Conservation (phyloP, 73 alveolate genomes). For the Symbiodinium pilosum region DNA sequence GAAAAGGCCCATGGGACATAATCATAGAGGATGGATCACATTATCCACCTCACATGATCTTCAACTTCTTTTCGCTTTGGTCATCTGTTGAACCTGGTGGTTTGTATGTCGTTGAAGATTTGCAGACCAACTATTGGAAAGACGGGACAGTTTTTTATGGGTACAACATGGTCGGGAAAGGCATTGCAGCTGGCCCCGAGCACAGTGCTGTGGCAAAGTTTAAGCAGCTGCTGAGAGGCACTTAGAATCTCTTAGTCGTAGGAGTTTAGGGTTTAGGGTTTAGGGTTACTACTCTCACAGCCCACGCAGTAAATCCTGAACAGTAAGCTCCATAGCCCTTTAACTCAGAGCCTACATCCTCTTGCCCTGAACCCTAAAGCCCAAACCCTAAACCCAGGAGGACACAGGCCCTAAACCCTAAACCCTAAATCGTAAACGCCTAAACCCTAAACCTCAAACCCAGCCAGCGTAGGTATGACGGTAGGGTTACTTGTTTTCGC, state of each 20-base stretch:
- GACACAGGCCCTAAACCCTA: no score
- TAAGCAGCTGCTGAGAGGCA: not conserved
- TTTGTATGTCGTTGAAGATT: not conserved
- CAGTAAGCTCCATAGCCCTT: no score
- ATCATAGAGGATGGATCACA: constrained; percentile 47
- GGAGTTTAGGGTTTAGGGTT: no score
- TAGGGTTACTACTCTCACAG: no score
- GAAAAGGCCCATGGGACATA: constrained; percentile 8
- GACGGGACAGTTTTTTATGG: not conserved
- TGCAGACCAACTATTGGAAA: constrained; percentile 36
- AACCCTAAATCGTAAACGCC: no score
- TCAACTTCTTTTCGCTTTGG: constrained; percentile 9
- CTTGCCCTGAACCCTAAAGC: no score
- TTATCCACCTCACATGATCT: not conserved
- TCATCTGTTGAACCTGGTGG: constrained; percentile 17
- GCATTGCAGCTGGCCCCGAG: not conserved
- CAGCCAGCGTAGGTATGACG: no score
- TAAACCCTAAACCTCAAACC: no score
- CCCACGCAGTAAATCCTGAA: no score
- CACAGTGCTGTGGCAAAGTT: not conserved
- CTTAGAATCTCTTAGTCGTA: not conserved
- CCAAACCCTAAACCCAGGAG: no score
- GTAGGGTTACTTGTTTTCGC: no score
- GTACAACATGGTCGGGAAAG: not conserved
- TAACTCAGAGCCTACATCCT: no score